A percentile compares a stretch with the other conserved stretches of the same genome.
Conservation (phyloP, 495 filamentous ascomycete species). For the Neurospora terricola region DNA sequence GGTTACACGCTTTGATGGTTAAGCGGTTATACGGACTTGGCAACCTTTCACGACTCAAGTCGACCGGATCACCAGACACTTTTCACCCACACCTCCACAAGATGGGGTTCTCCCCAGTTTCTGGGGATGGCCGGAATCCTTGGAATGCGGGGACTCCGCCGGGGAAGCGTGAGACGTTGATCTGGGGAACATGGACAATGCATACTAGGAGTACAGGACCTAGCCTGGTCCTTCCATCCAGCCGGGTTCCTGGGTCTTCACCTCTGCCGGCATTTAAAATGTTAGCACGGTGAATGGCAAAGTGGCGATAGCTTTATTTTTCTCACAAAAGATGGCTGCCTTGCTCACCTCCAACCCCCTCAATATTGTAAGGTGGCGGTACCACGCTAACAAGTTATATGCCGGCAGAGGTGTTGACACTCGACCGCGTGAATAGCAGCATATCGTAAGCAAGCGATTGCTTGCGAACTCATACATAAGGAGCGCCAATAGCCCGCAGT, state of each 20-base stretch:
- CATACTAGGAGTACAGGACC: neutral
- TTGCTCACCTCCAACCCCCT: too few relatives aligned
- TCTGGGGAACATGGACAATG: neutral
- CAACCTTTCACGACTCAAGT: neutral
- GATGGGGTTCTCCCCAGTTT: neutral
- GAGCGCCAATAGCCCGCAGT: neutral
- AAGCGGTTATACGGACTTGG: neutral
- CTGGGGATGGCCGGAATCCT: neutral
- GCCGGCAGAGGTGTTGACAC: neutral
- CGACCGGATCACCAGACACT: neutral
- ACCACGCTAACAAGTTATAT: too few relatives aligned
- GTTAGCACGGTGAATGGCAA: too few relatives aligned
- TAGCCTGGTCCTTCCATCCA: neutral
- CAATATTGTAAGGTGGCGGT: too few relatives aligned
- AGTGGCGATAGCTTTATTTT: too few relatives aligned
- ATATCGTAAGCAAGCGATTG: neutral
- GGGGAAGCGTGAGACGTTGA: neutral
- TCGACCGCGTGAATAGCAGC: neutral
- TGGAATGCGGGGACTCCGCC: neutral
- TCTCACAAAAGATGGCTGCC: too few relatives aligned
- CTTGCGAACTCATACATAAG: neutral
- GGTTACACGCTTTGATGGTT: neutral
- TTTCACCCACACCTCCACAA: neutral
- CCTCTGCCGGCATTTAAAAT: too few relatives aligned
- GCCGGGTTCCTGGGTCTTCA: neutral